Evolutionary conservation across 208 protist genomes (phyloP), one percentile per base, ranked within the genome.

Genomic region (Crithidia thermophila): DNA sequence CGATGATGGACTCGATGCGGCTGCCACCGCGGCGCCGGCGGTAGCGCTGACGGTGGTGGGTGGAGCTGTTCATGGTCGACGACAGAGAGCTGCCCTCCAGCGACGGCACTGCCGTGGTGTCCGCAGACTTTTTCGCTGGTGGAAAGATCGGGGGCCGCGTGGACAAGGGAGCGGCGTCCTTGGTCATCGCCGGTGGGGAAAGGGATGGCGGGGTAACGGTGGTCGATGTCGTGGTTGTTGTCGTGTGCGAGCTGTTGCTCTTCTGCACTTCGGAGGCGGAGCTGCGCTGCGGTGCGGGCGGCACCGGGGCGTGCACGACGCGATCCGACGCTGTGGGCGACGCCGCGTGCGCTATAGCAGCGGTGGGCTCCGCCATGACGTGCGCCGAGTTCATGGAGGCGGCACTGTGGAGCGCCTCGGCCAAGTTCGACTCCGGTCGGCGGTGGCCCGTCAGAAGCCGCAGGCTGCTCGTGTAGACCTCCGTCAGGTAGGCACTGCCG

Each of bases 381-480:
- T n/a, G n/a, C n/a, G n/a, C n/a, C n/a, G n/a, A n/a, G n/a, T n/a
- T n/a, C n/a, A n/a, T n/a, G n/a, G n/a, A n/a, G n/a, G n/a, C n/a
- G n/a, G n/a, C n/a, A n/a, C n/a, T n/a, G n/a, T n/a, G n/a, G n/a
- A n/a, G n/a, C n/a, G n/a, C n/a, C n/a, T n/a, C n/a, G n/a, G n/a
- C n/a, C n/a, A n/a, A n/a, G n/a, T 53, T 9, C 47, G 47, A 4
- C 21, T 53, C 47, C 28, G 16, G 31, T 0, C 56, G 42, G n/a
- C 43, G 43, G 3, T 33, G 30, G 33, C 43, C 34, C 40, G 43
- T 43, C 45, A 53, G 43, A 28, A 43, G 14, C 20, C 43, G 58
- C 40, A 53, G 58, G 31, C 58, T 64, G 43, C 58, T 64, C 45
- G 58, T 64, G 58, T 53, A 51, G 3, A 64, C 58, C 3, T 51